Conservation (phyloP, 345 rosid genomes). For the Litchi chinensis region DNA sequence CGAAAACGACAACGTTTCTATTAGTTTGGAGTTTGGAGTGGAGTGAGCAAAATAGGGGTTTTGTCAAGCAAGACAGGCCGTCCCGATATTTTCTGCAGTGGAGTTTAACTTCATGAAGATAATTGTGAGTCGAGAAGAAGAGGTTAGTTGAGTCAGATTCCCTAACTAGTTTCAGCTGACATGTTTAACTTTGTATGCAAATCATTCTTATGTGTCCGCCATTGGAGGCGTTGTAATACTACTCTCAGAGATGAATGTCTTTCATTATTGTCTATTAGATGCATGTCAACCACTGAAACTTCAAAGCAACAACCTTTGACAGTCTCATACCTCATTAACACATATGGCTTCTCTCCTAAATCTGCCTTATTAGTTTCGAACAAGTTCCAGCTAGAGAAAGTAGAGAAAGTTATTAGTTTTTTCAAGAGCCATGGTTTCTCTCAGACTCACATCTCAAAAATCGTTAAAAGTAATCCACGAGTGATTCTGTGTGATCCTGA, state of each 20-base stretch:
- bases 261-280: not conserved
- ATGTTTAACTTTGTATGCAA: constrained; percentile 5
- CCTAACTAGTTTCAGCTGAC: not conserved
- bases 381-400: not conserved
- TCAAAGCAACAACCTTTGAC: constrained; percentile 12
- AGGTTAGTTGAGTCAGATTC: not conserved
- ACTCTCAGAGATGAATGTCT: not conserved
- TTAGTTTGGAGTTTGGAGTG: no score
- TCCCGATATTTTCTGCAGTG: not conserved
- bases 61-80: not conserved
- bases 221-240: not conserved
- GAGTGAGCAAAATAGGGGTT: no score
- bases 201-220: not conserved
- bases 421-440: constrained; percentile 36
- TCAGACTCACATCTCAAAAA: constrained; percentile 17
- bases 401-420: constrained; percentile 17
- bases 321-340: constrained; percentile 22
- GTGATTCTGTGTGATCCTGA: constrained; percentile 16
- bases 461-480: constrained; percentile 15
- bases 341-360: constrained; percentile 24
- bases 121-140: not conserved
- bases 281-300: not conserved
- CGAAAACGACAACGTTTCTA: no score
- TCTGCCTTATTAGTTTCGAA: constrained; percentile 19
- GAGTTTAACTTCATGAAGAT: not conserved